Evolutionary conservation across 2,329 filamentous ascomycete genomes (phyloP).

Genomic region (Botryotinia convoluta): DNA sequence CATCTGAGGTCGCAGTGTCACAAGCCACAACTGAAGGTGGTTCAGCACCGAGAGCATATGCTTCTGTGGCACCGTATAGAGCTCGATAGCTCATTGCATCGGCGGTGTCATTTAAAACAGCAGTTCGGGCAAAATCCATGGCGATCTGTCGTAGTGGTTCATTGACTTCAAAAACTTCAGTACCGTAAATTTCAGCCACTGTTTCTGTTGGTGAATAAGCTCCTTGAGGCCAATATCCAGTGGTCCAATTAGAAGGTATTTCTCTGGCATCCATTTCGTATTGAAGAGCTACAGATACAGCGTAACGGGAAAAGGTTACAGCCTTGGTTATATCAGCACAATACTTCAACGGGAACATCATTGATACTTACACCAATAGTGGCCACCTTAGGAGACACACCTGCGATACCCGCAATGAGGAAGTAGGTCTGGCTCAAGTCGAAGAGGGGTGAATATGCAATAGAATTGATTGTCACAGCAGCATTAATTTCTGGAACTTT

Average conservation of each 20-base stretch:
- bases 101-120: constrained; percentile 50
- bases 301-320: constrained; percentile 65
- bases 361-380: constrained; percentile 49
- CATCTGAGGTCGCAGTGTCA: constrained; percentile 66
- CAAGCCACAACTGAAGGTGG: constrained; percentile 48
- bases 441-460: constrained; percentile 59
- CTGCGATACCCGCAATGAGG: constrained; percentile 67
- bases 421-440: constrained; percentile 67
- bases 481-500: constrained; percentile 54
- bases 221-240: constrained; percentile 66
- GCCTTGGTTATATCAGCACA: constrained; percentile 35
- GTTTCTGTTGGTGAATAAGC: constrained; percentile 50
- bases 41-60: constrained; percentile 12
- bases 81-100: constrained; percentile 51
- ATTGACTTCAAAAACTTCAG: constrained; percentile 66
- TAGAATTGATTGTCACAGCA: constrained; percentile 59
- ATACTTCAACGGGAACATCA: neutral
- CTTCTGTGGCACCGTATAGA: constrained; percentile 42
- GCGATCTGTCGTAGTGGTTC: constrained; percentile 51
- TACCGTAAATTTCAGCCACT: constrained; percentile 58
- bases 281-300: constrained; percentile 70
- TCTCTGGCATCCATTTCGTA: constrained; percentile 71
- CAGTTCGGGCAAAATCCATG: constrained; percentile 46
- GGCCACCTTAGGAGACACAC: constrained; percentile 64
- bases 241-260: constrained; percentile 59